Evolutionary conservation across 140 eudicot genomes (phyloP).

Genomic region (Bidens hawaiensis): DNA sequence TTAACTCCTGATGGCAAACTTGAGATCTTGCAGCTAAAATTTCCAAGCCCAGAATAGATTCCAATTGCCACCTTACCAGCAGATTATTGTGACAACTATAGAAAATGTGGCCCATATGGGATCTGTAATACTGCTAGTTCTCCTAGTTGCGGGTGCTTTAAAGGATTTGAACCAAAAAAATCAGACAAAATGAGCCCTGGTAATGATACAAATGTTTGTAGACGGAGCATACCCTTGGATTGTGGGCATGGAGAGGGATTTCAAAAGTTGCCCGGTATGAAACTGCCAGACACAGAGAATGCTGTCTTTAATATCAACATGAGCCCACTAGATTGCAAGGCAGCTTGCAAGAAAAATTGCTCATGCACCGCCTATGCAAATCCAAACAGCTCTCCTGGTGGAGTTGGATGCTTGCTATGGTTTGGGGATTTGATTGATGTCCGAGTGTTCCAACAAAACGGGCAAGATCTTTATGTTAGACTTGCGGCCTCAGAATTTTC

Average conservation of each 20-base stretch:
- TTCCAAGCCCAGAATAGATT: background rate
- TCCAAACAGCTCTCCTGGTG: background rate
- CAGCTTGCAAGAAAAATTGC: background rate
- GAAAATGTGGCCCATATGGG: slow-evolving; percentile 2
- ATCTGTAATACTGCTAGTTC: background rate
- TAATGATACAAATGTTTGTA: background rate
- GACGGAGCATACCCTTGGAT: background rate
- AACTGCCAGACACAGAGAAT: slow-evolving; percentile 1
- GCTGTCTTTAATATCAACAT: background rate
- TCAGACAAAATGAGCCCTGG: background rate
- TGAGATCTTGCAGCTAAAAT: background rate
- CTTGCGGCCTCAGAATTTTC: slow-evolving; percentile 6
- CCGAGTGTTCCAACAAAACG: background rate
- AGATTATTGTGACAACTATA: background rate
- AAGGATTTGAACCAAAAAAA: background rate
- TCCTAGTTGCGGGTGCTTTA: slow-evolving; percentile 9
- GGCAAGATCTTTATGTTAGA: slow-evolving; percentile 17
- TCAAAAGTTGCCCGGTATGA: background rate
- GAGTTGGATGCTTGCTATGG: slow-evolving; percentile 13
- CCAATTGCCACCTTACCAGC: background rate
- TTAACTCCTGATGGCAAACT: background rate
- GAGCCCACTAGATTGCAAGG: background rate
- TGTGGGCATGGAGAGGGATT: background rate
- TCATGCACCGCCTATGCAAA: slow-evolving; percentile 3
- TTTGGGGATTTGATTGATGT: slow-evolving; percentile 6